Conservation (phyloP, 768 basidiomycete genomes). For the Clitopilus passeckerianus region DNA sequence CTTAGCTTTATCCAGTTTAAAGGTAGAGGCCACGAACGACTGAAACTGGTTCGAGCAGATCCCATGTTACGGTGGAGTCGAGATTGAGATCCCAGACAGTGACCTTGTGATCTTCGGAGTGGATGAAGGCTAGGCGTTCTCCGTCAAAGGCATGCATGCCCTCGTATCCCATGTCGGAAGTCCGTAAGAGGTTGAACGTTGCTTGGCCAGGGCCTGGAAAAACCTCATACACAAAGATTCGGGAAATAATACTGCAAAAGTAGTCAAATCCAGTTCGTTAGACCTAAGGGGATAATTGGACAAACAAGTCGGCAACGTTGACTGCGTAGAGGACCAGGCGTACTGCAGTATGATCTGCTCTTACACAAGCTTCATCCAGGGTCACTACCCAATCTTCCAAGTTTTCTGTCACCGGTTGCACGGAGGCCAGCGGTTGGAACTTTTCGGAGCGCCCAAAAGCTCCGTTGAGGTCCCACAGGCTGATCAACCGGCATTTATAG, state of each 20-base stretch:
- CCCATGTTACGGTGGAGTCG: neutral
- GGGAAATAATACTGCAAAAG: neutral
- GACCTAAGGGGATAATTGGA: neutral
- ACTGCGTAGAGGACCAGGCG: neutral
- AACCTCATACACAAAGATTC: neutral
- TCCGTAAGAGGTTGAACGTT: neutral
- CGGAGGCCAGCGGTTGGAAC: neutral
- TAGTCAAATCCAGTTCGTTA: neutral
- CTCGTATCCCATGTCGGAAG: neutral
- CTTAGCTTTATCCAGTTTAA: neutral
- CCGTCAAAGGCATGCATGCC: neutral
- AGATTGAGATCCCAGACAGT: neutral
- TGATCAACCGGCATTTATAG: neutral
- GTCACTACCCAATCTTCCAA: neutral
- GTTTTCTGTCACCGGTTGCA: neutral
- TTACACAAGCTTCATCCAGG: neutral
- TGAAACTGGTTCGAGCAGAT: neutral
- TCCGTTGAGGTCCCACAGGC: neutral
- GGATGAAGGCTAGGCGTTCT: neutral
- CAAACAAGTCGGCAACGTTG: neutral
- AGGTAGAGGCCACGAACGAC: neutral
- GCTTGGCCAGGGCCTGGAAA: neutral
- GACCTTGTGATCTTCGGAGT: neutral
- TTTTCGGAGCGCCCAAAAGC: neutral
- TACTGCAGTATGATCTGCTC: neutral